A percentile compares a stretch with the other conserved stretches of the same genome.
phyloP scores from a whole-genome alignment of 192 early-diverging fungal species.

The Coemansia sp. region DNA sequence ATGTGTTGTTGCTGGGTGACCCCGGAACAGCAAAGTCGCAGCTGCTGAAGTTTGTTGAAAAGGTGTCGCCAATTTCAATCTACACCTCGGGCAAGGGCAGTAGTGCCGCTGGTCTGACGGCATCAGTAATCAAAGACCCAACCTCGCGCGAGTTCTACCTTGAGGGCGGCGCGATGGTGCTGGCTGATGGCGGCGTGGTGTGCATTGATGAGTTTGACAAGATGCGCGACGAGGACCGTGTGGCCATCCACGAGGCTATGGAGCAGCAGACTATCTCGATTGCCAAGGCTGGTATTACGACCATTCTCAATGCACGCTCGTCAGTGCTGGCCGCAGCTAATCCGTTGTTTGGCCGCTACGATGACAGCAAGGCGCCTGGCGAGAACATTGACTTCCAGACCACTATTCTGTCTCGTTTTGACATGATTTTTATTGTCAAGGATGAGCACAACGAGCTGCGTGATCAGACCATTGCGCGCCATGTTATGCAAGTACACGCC shows the following conservation, averaged over 20 bases:
- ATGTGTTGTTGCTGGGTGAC: slow-evolving; percentile 94
- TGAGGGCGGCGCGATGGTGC: slow-evolving; percentile 98
- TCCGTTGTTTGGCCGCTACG: slow-evolving; percentile 97
- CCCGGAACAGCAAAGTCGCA: slow-evolving; percentile 99
- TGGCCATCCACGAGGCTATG: slow-evolving; percentile 99
- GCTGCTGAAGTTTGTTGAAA: slow-evolving; percentile 97
- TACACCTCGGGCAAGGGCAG: slow-evolving; percentile 99
- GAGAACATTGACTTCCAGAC: slow-evolving; percentile 99
- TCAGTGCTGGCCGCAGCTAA: slow-evolving; percentile 98
- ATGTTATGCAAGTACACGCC: slow-evolving; percentile 94
- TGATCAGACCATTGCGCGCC: slow-evolving; percentile 89
- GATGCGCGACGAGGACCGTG: slow-evolving; percentile 99
- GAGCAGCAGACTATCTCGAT: slow-evolving; percentile 99
- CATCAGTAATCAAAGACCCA: slow-evolving; percentile 92
- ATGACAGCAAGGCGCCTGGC: slow-evolving; percentile 96
- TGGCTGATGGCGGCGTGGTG: slow-evolving; percentile 97
- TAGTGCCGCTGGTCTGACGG: slow-evolving; percentile 97
- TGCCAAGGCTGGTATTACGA: slow-evolving; percentile 99
- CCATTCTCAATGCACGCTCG: slow-evolving; percentile 94
- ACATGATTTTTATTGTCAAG: slow-evolving; percentile 98
- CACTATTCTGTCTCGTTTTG: slow-evolving; percentile 98
- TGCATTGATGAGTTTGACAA: slow-evolving; percentile 99
- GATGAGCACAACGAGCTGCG: slow-evolving; percentile 94
- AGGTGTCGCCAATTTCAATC: slow-evolving; percentile 95
- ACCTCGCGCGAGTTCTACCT: slow-evolving; percentile 92